phyloP scores from a whole-genome alignment of 2,329 filamentous ascomycete genomes.

The Incumbomyces delicatus region DNA sequence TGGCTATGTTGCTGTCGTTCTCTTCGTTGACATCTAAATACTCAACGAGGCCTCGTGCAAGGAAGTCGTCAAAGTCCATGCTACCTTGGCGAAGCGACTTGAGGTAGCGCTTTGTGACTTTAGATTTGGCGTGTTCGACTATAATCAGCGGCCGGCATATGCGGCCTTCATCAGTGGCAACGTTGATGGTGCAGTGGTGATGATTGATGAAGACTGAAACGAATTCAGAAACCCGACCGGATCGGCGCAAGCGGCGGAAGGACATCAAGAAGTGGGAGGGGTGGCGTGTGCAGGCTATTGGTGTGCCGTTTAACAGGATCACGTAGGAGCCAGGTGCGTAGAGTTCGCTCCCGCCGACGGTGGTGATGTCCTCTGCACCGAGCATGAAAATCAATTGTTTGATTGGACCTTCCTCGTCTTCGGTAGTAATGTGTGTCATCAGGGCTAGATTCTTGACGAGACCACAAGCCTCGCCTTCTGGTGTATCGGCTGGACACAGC shows the following conservation, averaged over 20 bases:
- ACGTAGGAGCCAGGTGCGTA: conserved; percentile 76
- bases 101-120: conserved; percentile 68
- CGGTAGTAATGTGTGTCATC: conserved; percentile 98
- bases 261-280: conserved; percentile 77
- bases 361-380: conserved; percentile 72
- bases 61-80: conserved; percentile 86
- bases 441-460: conserved; percentile 94
- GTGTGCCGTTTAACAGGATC: conserved; percentile 92
- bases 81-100: conserved; percentile 72
- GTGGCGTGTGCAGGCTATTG: conserved; percentile 73
- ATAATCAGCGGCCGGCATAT: conserved; percentile 95
- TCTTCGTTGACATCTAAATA: conserved; percentile 97
- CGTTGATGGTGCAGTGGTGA: conserved; percentile 82
- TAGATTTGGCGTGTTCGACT: conserved; percentile 77
- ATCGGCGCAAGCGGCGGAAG: conserved; percentile 78
- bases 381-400: conserved; percentile 76
- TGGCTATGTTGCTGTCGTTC: conserved; percentile 86
- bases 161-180: conserved; percentile 92
- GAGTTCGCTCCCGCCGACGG: conserved; percentile 74
- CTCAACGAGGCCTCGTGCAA: conserved; percentile 81
- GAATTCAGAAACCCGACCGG: conserved; percentile 88
- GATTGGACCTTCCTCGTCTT: conserved; percentile 86
- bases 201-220: conserved; percentile 94
- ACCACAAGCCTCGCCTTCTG: conserved; percentile 96
- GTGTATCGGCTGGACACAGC: conserved; percentile 93